Evolutionary conservation across 2,329 filamentous ascomycete species (phyloP).

Genomic region (Aureobasidium subglaciale): DNA sequence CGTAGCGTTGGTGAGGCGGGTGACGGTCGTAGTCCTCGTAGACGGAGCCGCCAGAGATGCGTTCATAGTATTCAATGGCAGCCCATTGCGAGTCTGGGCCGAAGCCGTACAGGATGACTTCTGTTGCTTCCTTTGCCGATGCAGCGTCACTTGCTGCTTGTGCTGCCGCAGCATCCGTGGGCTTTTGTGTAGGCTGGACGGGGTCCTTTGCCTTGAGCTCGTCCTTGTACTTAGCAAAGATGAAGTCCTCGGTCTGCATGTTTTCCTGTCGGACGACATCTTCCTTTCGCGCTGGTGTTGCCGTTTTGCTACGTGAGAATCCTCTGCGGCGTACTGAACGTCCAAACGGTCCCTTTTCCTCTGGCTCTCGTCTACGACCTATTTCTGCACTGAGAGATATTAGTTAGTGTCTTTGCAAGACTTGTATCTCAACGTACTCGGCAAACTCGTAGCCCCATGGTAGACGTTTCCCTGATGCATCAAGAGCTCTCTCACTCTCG

Average conservation of each 20-base stretch:
- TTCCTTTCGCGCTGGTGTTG: conserved; percentile 51
- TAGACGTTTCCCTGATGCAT: conserved; percentile 51
- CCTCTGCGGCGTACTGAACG: conserved; percentile 39
- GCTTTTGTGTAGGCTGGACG: conserved; percentile 14
- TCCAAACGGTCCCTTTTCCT: conserved; percentile 58
- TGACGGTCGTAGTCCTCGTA: conserved; percentile 90
- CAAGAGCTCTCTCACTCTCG: conserved; percentile 53
- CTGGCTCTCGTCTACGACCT: conserved; percentile 37
- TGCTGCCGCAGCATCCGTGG: conserved; percentile 20
- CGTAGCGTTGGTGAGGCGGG: conserved; percentile 68
- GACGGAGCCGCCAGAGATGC: conserved; percentile 69
- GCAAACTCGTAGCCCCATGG: conserved; percentile 59
- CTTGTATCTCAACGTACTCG: conserved; percentile 41
- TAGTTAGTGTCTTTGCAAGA: not conserved
- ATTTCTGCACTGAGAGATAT: conserved; percentile 14
- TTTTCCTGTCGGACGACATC: conserved; percentile 43
- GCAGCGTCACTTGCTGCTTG: conserved; percentile 26
- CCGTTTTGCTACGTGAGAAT: conserved; percentile 44
- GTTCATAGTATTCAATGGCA: conserved; percentile 81
- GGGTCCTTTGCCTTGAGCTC: conserved; percentile 20
- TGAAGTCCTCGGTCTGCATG: conserved; percentile 39
- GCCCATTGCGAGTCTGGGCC: conserved; percentile 65
- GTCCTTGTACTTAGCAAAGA: conserved; percentile 33
- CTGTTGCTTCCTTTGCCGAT: conserved; percentile 54
- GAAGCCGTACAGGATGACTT: conserved; percentile 83